A percentile compares a stretch with the other conserved stretches of the same genome.
Evolutionary conservation across 169 alveolate species (phyloP).

Genomic region (Plasmodium vinckei): DNA sequence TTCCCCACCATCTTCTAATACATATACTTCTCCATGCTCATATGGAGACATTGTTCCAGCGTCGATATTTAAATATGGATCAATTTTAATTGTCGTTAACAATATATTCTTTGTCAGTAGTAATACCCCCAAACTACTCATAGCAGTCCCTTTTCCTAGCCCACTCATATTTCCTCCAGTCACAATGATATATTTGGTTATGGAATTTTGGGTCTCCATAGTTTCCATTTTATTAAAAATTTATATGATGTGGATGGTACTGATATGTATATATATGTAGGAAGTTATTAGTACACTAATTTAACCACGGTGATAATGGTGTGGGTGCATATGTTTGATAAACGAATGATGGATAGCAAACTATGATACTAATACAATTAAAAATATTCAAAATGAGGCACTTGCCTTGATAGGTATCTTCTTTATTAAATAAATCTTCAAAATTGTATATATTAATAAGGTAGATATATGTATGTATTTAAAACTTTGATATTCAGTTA

Average conservation of each 20-base stretch:
- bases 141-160: conserved; percentile 96
- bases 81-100: conserved; percentile 96
- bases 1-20: conserved; percentile 97
- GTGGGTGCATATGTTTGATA: too few relatives aligned
- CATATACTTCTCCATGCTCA: conserved; percentile 98
- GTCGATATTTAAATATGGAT: conserved; percentile 95
- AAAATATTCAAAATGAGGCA: too few relatives aligned
- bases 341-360: too few relatives aligned
- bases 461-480: too few relatives aligned
- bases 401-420: too few relatives aligned
- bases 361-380: too few relatives aligned
- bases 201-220: conserved; percentile 24
- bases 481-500: too few relatives aligned
- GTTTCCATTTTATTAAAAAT: conserved; percentile 19
- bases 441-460: too few relatives aligned
- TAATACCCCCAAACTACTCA: conserved; percentile 93
- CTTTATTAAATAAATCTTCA: too few relatives aligned
- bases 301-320: background rate
- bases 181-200: conserved; percentile 91
- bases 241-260: background rate
- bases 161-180: conserved; percentile 98
- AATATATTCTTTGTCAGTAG: conserved; percentile 91
- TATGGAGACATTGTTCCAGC: conserved; percentile 98
- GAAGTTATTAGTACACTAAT: background rate
- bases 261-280: background rate